Conservation (phyloP, 345 rosid species). For the Orychophragmus violaceus region DNA sequence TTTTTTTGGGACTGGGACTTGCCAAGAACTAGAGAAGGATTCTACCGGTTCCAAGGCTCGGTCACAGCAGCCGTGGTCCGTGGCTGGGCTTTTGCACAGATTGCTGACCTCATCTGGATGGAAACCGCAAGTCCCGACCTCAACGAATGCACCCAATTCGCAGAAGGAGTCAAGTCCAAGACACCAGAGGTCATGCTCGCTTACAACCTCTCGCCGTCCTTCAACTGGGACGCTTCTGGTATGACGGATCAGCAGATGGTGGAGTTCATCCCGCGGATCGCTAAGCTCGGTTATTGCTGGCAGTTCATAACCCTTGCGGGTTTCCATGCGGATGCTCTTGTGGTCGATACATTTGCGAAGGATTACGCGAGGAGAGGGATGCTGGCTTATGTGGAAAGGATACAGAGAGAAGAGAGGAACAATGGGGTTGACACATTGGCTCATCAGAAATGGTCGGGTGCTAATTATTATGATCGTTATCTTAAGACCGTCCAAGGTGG, state of each 20-base stretch:
- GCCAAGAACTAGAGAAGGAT: slow-evolving; percentile 93
- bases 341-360: slow-evolving; percentile 69
- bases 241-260: slow-evolving; percentile 77
- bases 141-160: slow-evolving; percentile 67
- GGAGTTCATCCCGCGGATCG: slow-evolving; percentile 84
- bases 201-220: slow-evolving; percentile 88
- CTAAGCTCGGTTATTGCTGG: slow-evolving; percentile 81
- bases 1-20: slow-evolving; percentile 98
- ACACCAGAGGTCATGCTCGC: slow-evolving; percentile 82
- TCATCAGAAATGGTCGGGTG: slow-evolving; percentile 99
- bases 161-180: slow-evolving; percentile 62
- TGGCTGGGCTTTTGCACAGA: slow-evolving; percentile 85
- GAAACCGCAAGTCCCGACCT: slow-evolving; percentile 83
- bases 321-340: slow-evolving; percentile 91
- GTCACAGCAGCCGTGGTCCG: slow-evolving; percentile 81
- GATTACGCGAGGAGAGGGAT: slow-evolving; percentile 84
- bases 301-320: slow-evolving; percentile 94
- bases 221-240: slow-evolving; percentile 94
- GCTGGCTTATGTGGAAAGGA: slow-evolving; percentile 94
- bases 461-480: slow-evolving; percentile 80
- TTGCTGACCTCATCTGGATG: slow-evolving; percentile 88
- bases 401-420: slow-evolving; percentile 92
- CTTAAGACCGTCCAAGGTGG: slow-evolving; percentile 95
- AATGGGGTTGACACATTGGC: slow-evolving; percentile 90
- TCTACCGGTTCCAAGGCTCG: slow-evolving; percentile 85